Evolutionary conservation across 805 yeast genomes (phyloP).

Genomic region (Saturnispora zaruensis): DNA sequence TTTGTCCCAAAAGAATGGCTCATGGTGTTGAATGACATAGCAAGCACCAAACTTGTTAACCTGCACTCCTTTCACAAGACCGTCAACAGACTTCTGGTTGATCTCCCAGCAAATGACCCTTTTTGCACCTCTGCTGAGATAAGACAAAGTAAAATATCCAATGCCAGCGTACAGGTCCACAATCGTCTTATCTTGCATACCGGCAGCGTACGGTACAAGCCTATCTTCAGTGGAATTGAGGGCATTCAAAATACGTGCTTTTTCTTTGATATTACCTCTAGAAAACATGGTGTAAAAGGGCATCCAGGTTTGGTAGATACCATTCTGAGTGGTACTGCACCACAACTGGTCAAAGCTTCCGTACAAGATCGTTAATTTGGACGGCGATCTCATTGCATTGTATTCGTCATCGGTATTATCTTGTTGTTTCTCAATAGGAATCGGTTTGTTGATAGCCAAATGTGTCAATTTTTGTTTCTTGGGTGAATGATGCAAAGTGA

Average conservation of each 20-base stretch:
- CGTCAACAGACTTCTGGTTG: constrained; percentile 78
- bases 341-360: constrained; percentile 77
- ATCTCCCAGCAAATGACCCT: constrained; percentile 69
- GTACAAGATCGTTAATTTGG: constrained; percentile 45
- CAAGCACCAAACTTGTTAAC: constrained; percentile 32
- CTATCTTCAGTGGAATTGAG: background rate
- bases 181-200: constrained; percentile 35
- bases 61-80: constrained; percentile 48
- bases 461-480: constrained; percentile 32
- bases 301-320: constrained; percentile 74
- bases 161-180: constrained; percentile 78
- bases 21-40: constrained; percentile 24
- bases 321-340: constrained; percentile 66
- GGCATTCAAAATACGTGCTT: constrained; percentile 48
- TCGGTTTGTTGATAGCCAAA: constrained; percentile 66
- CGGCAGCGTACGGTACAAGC: constrained; percentile 4
- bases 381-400: constrained; percentile 46
- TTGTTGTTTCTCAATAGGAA: constrained; percentile 24
- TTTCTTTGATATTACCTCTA: constrained; percentile 78
- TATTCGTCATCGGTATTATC: constrained; percentile 9
- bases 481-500: constrained; percentile 9
- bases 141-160: constrained; percentile 73
- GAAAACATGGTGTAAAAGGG: constrained; percentile 83
- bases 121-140: constrained; percentile 45
- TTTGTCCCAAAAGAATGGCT: constrained; percentile 18